A percentile compares a stretch with the other conserved stretches of the same genome.
These are phyloP conservation scores for Boletus edulis DNA, from an alignment of 768 basidiomycete species.

Conservation along the genomic window DNA sequence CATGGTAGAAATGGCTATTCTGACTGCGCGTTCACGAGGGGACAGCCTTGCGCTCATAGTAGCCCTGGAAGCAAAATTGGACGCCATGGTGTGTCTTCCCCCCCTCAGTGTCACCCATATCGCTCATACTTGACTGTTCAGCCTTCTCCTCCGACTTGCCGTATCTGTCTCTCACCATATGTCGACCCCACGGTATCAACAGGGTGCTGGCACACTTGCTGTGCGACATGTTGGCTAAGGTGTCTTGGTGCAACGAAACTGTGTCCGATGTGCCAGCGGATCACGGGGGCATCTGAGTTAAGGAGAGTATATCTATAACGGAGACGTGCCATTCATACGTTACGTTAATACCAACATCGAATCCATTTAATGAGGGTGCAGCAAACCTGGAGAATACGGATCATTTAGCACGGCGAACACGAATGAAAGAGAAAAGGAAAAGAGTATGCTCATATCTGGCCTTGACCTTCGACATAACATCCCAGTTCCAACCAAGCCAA, in stretches of 20 bases:
- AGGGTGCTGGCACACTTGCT: conserved; percentile 88
- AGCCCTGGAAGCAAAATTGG: conserved; percentile 62
- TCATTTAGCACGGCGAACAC: conserved; percentile 2
- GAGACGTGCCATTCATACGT: background rate
- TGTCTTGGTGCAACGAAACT: conserved; percentile 80
- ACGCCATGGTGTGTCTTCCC: conserved; percentile 48
- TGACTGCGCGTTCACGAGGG: conserved; percentile 46
- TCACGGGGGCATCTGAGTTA: conserved; percentile 73
- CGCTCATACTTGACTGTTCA: conserved; percentile 7
- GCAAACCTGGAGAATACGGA: background rate
- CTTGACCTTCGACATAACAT: conserved; percentile 64
- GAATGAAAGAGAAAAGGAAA: background rate
- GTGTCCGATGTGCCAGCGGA: conserved; percentile 86
- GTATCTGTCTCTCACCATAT: conserved; percentile 79
- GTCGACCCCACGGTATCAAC: conserved; percentile 77
- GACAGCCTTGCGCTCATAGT: conserved; percentile 47
- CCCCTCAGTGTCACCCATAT: conserved; percentile 30
- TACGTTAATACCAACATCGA: conserved; percentile 2
- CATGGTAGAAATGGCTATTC: conserved; percentile 47
- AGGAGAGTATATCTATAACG: conserved; percentile 67
- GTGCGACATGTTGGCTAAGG: conserved; percentile 79
- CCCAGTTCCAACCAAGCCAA: conserved; percentile 46
- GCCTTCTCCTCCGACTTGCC: conserved; percentile 45
- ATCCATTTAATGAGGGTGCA: background rate
- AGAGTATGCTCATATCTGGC: conserved; percentile 78